Base-by-base conservation (phyloP, 2,329 filamentous ascomycete species). In the Zasmidium citrigriseum region DNA sequence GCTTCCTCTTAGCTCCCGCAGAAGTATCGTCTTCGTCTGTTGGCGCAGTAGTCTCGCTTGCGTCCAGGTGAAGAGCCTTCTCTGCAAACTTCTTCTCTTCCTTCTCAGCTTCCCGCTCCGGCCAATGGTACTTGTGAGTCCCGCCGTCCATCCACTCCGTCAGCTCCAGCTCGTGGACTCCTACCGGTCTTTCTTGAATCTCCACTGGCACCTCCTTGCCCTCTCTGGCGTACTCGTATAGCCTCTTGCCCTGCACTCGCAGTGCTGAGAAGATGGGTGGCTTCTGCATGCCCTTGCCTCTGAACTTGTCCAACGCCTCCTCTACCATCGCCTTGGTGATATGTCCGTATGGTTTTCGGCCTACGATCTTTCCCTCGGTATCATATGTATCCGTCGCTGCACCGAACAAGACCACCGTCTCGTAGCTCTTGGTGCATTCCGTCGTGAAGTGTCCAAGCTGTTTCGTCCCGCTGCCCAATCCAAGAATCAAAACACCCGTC, bases 161-260 rank as follows among this genome's bases (percentile, higher is more conserved):
- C 58, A 98, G 75, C 72, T 96, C 90, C 66, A 97, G 75, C 38
- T 92, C 84, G 48, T 83, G 76, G 0, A 96, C 90, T 53, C 91
- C 86, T 41, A 98, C 90, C 1, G 89, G 84, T 57, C 93, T 81
- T 54, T 89, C 86, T 72, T 92, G 82, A 59, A 99, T 95, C 73
- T 96, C 89, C 56, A 89, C 82, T 0, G 95, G 95, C 16, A 96
- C 88, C 34, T 90, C 86, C 70, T 89, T 91, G 16, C 95, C 95
- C 73, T 93, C 91, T 50, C 95, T 84, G 20, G 95, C 95, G 75
- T 98, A 98, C 76, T 99, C 93, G 73, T 99, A 99, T 50, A 97
- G 82, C 29, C 91, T 89, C 80, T 97, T 97, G 1, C 95, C 95
- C 66, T 97, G 86, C 75, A 97, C 91, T 74, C 93, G 93, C 61